phyloP scores from a whole-genome alignment of 2,329 filamentous ascomycete genomes.

The Cladosporium sp. region DNA sequence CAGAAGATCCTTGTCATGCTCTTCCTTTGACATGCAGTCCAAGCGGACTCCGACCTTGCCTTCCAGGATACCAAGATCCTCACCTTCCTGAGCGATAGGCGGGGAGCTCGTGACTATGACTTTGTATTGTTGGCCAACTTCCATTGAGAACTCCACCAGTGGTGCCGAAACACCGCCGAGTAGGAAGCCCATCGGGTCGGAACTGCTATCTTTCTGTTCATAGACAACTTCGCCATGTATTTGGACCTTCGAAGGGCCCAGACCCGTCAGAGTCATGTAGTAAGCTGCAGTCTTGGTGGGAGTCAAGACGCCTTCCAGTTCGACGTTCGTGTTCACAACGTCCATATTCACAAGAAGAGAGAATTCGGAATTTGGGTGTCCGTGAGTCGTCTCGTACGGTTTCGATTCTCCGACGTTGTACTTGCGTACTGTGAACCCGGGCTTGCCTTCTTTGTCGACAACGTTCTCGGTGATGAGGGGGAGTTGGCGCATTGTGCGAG shows the following conservation, averaged over 20 bases:
- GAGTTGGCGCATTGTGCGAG: conserved; percentile 4
- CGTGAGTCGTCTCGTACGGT: background rate
- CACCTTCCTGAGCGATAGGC: background rate
- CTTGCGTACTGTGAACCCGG: conserved; percentile 14
- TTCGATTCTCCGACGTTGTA: conserved; percentile 6
- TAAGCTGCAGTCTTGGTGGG: background rate
- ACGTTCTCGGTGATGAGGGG: conserved; percentile 4
- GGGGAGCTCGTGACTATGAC: conserved; percentile 4
- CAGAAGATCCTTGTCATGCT: conserved; percentile 7
- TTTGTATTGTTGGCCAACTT: conserved; percentile 1
- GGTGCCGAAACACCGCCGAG: conserved; percentile 5
- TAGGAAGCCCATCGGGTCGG: conserved; percentile 8
- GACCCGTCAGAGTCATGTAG: conserved; percentile 2
- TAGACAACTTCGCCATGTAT: conserved; percentile 1
- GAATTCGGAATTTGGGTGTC: background rate
- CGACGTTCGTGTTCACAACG: conserved; percentile 1
- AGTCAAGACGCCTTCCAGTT: conserved; percentile 7
- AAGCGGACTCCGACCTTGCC: conserved; percentile 5
- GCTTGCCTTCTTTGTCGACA: conserved; percentile 6
- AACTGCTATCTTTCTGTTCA: conserved; percentile 1
- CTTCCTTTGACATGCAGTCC: conserved; percentile 2
- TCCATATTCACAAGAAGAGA: background rate
- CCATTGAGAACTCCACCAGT: background rate
- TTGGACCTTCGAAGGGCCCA: conserved; percentile 10
- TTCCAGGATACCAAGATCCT: conserved; percentile 2